Conservation (phyloP, 2,329 filamentous ascomycete genomes). For the Monosporascus sp. region DNA sequence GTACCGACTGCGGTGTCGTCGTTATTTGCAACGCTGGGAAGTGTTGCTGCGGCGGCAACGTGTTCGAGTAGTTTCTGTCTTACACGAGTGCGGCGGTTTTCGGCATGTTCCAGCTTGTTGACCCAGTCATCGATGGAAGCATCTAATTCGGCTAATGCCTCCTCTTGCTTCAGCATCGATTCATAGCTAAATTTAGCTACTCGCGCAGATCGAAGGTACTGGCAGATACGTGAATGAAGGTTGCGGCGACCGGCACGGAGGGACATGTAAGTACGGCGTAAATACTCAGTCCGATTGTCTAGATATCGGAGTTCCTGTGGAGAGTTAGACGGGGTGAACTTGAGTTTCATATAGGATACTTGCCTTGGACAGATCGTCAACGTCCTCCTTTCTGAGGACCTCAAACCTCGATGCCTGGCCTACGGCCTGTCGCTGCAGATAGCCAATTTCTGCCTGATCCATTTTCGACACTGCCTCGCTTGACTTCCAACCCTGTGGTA, state of each 20-base stretch:
- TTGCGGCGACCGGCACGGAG: slow-evolving; percentile 71
- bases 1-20: slow-evolving; percentile 31
- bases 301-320: slow-evolving; percentile 63
- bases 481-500: slow-evolving; percentile 54
- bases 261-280: slow-evolving; percentile 70
- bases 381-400: slow-evolving; percentile 56
- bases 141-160: slow-evolving; percentile 71
- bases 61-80: slow-evolving; percentile 78
- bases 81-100: slow-evolving; percentile 69
- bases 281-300: slow-evolving; percentile 74
- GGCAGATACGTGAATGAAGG: slow-evolving; percentile 70
- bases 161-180: slow-evolving; percentile 72
- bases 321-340: slow-evolving; percentile 4
- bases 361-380: slow-evolving; percentile 60
- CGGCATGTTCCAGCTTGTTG: slow-evolving; percentile 71
- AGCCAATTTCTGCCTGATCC: slow-evolving; percentile 40
- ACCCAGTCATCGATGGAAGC: slow-evolving; percentile 77
- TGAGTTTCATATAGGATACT: slow-evolving; percentile 9
- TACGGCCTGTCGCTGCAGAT: slow-evolving; percentile 54
- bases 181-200: slow-evolving; percentile 68
- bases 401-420: slow-evolving; percentile 60
- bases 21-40: slow-evolving; percentile 28
- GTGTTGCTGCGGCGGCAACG: slow-evolving; percentile 63
- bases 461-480: slow-evolving; percentile 46
- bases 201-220: slow-evolving; percentile 67